Conservation (phyloP, 1,284 basidiomycete species). For the Rhodotorula sp. region DNA sequence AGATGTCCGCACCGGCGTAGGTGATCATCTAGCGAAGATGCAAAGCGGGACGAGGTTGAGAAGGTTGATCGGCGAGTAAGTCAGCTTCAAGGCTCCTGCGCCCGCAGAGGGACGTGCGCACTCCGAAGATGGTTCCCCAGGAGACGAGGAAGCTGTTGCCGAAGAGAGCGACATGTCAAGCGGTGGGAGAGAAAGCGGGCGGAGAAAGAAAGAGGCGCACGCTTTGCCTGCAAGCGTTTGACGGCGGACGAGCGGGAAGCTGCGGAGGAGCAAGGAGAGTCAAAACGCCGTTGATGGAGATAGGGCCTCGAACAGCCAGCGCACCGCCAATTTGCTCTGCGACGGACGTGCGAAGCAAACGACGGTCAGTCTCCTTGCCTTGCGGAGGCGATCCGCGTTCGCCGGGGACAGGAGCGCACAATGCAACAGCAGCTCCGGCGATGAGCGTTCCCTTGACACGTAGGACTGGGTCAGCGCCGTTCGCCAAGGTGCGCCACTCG, state of each 20-base stretch:
- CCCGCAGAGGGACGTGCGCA: background rate
- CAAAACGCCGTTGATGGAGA: too few species aligned
- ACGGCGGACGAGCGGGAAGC: conserved; percentile 24
- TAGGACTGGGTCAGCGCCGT: background rate
- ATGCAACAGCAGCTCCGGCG: conserved; percentile 16
- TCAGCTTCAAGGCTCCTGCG: background rate
- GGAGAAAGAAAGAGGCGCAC: background rate
- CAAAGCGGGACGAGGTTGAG: background rate
- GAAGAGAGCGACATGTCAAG: too few species aligned
- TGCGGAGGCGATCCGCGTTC: too few species aligned
- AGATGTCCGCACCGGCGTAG: conserved; percentile 6
- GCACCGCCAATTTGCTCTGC: conserved; percentile 26
- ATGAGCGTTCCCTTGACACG: conserved; percentile 12
- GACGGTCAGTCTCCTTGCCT: too few species aligned
- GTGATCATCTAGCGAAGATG: conserved; percentile 18
- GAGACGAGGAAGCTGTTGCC: conserved; percentile 9
- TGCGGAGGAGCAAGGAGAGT: background rate
- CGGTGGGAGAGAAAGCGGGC: background rate
- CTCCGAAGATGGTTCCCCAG: conserved; percentile 26
- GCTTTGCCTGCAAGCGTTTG: conserved; percentile 32
- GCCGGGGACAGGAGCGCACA: background rate
- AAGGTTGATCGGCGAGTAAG: background rate
- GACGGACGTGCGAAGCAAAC: background rate
- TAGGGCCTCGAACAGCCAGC: rapidly evolving
- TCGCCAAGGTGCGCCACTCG: background rate